Evolutionary conservation across 129 eudicot genomes (phyloP), one percentile per base, ranked within the genome.

Genomic region (Mikania micrantha): DNA sequence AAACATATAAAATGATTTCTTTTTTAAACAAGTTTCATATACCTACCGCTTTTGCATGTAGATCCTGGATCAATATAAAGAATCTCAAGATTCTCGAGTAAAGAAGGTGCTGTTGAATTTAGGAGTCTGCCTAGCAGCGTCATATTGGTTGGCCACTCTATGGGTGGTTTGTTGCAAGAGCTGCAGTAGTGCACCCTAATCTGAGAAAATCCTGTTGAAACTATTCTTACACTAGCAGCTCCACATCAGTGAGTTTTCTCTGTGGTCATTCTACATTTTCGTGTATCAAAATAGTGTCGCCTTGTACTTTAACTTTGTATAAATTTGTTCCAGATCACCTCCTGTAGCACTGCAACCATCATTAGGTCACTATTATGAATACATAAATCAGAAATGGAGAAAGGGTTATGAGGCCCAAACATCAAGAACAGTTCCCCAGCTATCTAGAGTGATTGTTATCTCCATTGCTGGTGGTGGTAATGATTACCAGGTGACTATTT

Each of bases 151-250:
- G 99, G 99, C 73, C 99, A 94, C 70, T 94, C 97, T 21, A 90
- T 94, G 95, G 99, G 99, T 77, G 99, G 99, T 49, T 94, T 87
- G 97, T 94, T 85, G 97, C 97, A 27, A 89, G 99, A 81, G 99
- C 99, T 63, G 95, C 97, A 52, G 73, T 83, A 50, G 87, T 94
- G 49, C 90, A 90, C 78, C 95, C 99, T 57, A 80, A 83, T 73
- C 72, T 94, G 78, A 85, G 97, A 65, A 89, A 83, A 70, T 85
- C 91, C 94, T 11, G 93, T 94, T 32, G 97, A 90, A 83, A 94
- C 99, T 66, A 64, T 94, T 74, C 70, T 94, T 76, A 89, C 99
- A 3, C 92, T 94, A 50, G 87, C 99, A 72, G 76, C 87, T 50
- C 99, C 99, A 15, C 97, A 94, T 74, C 99, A 94, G 99, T 94